Conservation (phyloP, 306 rosid species). For the cucumber (Cucumis sativus) region DNA sequence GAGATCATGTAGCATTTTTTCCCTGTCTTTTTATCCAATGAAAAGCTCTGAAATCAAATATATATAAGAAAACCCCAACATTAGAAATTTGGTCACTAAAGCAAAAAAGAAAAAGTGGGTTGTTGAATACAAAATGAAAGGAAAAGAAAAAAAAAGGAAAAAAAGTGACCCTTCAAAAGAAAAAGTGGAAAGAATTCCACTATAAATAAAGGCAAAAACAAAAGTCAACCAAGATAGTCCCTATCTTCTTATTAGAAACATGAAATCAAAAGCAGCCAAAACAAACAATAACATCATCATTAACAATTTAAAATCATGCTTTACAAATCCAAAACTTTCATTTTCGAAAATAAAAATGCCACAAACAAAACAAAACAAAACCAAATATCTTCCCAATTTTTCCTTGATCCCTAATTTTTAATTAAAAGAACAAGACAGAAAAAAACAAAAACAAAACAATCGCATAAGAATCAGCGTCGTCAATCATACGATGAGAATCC, state of each 20-base stretch:
- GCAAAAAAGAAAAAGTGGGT: not conserved
- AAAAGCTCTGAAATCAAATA: conserved; percentile 36
- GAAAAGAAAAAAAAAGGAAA: no score
- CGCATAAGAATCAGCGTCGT: not conserved
- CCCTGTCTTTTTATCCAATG: conserved; percentile 42
- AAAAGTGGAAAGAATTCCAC: not conserved
- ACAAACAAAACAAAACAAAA: no score
- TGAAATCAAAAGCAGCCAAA: not conserved
- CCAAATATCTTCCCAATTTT: not conserved
- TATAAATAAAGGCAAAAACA: not conserved
- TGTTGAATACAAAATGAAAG: not conserved
- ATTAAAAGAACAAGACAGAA: not conserved
- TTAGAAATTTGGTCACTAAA: not conserved
- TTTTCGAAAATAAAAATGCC: no score
- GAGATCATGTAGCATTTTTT: conserved; percentile 63
- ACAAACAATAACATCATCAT: not conserved
- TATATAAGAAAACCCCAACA: not conserved
- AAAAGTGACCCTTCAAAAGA: not conserved
- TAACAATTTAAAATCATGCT: not conserved
- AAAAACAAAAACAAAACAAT: not conserved
- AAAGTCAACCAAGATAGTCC: not conserved
- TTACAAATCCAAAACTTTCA: not conserved
- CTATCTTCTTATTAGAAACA: not conserved
- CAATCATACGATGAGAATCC: not conserved
- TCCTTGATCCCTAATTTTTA: not conserved